Conservation (phyloP, 2,329 filamentous ascomycete species). For the Didymellaceae sp. region DNA sequence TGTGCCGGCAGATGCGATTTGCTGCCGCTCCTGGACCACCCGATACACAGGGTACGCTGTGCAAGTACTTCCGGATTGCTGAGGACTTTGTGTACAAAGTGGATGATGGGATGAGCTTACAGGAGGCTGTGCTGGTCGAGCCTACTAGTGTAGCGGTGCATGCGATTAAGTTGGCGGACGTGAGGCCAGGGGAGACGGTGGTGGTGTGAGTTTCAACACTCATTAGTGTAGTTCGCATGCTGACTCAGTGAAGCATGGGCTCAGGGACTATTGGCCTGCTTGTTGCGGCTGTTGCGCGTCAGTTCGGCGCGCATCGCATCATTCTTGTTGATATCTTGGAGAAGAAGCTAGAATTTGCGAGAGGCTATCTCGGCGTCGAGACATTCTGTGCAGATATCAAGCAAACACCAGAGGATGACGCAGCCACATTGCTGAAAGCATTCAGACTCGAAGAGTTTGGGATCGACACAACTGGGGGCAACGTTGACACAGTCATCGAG, state of each 20-base stretch:
- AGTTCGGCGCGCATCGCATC: constrained; percentile 76
- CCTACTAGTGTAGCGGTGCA: constrained; percentile 87
- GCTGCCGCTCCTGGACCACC: constrained; percentile 87
- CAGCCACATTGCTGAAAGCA: constrained; percentile 59
- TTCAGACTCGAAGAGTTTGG: constrained; percentile 68
- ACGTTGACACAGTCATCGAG: constrained; percentile 82
- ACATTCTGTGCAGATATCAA: constrained; percentile 70
- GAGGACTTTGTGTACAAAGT: constrained; percentile 95
- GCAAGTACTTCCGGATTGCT: constrained; percentile 88
- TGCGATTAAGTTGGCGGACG: constrained; percentile 77
- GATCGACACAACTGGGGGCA: constrained; percentile 63
- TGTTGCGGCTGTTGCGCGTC: constrained; percentile 74
- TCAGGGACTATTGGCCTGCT: constrained; percentile 86
- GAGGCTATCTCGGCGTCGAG: constrained; percentile 75
- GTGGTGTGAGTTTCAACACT: constrained; percentile 66
- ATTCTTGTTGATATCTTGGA: constrained; percentile 93
- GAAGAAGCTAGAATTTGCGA: constrained; percentile 80
- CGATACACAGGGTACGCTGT: constrained; percentile 68
- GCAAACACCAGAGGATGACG: constrained; percentile 71
- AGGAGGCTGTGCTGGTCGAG: constrained; percentile 87
- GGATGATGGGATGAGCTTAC: constrained; percentile 77
- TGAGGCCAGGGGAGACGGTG: constrained; percentile 83
- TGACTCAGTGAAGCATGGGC: not conserved
- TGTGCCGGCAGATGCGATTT: constrained; percentile 84
- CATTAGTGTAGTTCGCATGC: not conserved